A percentile compares a stretch with the other conserved stretches of the same genome.
Evolutionary conservation across 345 rosid species (phyloP).

Genomic region (Cochlearia excelsa): DNA sequence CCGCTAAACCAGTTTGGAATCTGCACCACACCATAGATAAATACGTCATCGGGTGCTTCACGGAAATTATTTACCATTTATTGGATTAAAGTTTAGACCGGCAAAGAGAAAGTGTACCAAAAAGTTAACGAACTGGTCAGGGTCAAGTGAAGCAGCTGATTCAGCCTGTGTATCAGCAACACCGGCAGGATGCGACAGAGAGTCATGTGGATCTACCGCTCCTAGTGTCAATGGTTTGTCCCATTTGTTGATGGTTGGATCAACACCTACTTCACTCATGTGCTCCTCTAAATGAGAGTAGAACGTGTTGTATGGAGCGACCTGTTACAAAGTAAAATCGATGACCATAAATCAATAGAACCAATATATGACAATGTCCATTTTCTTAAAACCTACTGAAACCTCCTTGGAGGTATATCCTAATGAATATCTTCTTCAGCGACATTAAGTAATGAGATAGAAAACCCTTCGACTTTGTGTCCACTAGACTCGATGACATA

Average conservation of each 20-base stretch:
- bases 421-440: neutral
- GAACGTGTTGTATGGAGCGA: constrained; percentile 89
- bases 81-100: neutral
- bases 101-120: constrained; percentile 46
- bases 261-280: constrained; percentile 74
- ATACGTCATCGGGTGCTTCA: constrained; percentile 2
- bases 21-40: constrained; percentile 38
- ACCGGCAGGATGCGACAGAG: constrained; percentile 91
- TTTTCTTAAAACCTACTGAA: neutral
- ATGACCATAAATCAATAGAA: neutral
- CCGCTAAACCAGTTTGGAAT: constrained; percentile 86
- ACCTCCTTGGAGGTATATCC: neutral
- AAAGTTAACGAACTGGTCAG: constrained; percentile 85
- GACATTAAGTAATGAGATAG: neutral
- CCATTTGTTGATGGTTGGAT: constrained; percentile 75
- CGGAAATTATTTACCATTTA: neutral
- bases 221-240: constrained; percentile 78
- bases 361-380: neutral
- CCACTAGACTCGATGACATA: no score
- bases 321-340: constrained; percentile 43
- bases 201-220: constrained; percentile 85
- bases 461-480: no score
- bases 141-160: constrained; percentile 66
- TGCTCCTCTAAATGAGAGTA: constrained; percentile 83
- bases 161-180: constrained; percentile 85